Evolutionary conservation across 148 eudicot species (phyloP), one percentile per base, ranked within the genome.

Genomic region (Selenicereus undatus): DNA sequence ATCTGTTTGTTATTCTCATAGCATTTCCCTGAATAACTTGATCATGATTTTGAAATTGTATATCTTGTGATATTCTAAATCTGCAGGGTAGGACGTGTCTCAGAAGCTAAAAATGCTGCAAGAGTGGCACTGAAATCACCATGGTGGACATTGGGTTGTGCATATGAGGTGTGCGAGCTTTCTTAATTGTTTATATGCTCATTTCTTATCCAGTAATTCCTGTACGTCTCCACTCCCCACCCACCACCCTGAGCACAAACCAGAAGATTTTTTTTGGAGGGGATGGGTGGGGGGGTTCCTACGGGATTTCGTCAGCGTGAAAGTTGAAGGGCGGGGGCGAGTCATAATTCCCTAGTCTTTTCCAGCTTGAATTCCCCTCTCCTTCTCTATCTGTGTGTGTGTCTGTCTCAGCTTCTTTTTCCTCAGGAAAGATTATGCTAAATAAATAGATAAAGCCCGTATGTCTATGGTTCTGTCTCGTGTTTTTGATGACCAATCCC

Each of bases 101-200:
- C 85, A 75, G 99, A 97, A 91, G 96, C 99, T 76, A 97, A 94
- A 86, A 97, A 92, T 90, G 89, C 93, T 83, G 98, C 99, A 50
- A 88, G 99, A 80, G 94, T 89, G 71, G 98, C 99, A 81, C 71
- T 97, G 76, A 97, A 92, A 82, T 97, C 98, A 78, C 99, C 99
- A 70, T 97, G 99, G 99, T 97, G 99, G 99, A 97, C 99, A 42
- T 86, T 97, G 88, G 99, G 99, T 68, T 97, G 99, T 76, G 79
- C 87, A 83, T 97, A 97, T 83, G 87, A 94, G 92, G 99, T 81
- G 50, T 73, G 42, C 32, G 29, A 20, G 1, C 32, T 65, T 66
- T 74, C 77, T 43, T 27, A 8, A 36, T 21, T 20, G 35, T 56
- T 56, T 56, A 56, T 56, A 18, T 56, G n/a, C 62, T 56, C 62